Evolutionary conservation across 768 basidiomycete genomes (phyloP), one percentile per base, ranked within the genome.

Genomic region (Butyriboletus loyo): DNA sequence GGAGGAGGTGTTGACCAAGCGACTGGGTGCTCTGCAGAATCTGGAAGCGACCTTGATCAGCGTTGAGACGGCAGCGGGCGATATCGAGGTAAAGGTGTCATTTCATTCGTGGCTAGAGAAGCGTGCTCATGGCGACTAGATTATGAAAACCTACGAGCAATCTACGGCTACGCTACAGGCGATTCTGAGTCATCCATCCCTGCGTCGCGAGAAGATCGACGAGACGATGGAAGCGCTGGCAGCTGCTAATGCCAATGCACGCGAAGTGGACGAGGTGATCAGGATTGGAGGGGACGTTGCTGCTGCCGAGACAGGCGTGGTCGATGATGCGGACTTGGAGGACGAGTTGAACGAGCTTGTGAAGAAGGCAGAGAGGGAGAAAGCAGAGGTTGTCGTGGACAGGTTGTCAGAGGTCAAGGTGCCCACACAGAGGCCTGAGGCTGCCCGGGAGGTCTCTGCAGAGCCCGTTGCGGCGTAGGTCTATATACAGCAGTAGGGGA

Each of bases 31-130:
- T 1, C 73, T 92, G 6, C 80, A 84, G 51, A 89, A 84, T 34
- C 73, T 98, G 8, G 84, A 89, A 57, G 75, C 81, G 13, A 92
- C 93, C 0, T 68, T 97, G 34, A 73, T 91, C 40, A 80, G 82
- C 40, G 91, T 98, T 6, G 92, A 98, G 70, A 81, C 85, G 4
- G 90, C 94, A n/a, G 89, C 89, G 27, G 87, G 86, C 3, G 89
- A 98, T 68, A 77, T 94, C 11, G 86, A 92, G 76, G 94, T 94
- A 64, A 49, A 38, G 73, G 64, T 30, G 14, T 25, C 19, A n/a
- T 52, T 40, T 39, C 21, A 35, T 50, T 38, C 39, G 37, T n/a
- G 13, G 46, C 34, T 19, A 35, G 27, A 31, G 19, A 7, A 3
- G 42, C 3, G 30, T 46, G 46, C 51, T 56, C 24, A 49, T 27